Evolutionary conservation across 140 eudicot genomes (phyloP).

Genomic region (Anethum foeniculum): DNA sequence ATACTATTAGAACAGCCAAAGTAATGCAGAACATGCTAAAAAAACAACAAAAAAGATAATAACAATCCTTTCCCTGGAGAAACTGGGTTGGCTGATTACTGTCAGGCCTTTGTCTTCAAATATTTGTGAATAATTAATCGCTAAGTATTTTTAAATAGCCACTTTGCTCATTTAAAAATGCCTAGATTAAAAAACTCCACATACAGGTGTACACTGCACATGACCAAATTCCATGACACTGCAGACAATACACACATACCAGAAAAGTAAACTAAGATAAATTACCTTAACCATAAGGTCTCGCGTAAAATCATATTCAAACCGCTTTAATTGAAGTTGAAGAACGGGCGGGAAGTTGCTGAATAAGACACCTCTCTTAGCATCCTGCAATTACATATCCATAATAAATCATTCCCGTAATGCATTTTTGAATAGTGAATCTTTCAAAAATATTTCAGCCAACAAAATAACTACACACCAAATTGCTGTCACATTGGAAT

Average conservation of each 20-base stretch:
- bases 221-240: not conserved
- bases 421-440: not conserved
- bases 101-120: not conserved
- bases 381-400: conserved; percentile 48
- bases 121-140: not conserved
- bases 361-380: conserved; percentile 84
- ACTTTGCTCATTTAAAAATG: not conserved
- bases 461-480: not conserved
- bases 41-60: not conserved
- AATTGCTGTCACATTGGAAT: not conserved
- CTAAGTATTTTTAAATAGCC: not conserved
- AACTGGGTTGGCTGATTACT: not conserved
- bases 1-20: too few relatives aligned
- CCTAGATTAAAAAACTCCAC: not conserved
- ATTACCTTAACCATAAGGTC: conserved; percentile 92
- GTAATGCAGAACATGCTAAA: not conserved
- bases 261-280: not conserved
- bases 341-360: conserved; percentile 93
- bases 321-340: conserved; percentile 87
- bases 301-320: conserved; percentile 85
- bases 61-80: not conserved
- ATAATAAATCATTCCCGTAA: not conserved
- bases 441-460: not conserved
- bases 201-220: not conserved
- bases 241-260: too few relatives aligned